Base-by-base conservation (phyloP, 768 basidiomycete genomes). In the Calocera cornea region DNA sequence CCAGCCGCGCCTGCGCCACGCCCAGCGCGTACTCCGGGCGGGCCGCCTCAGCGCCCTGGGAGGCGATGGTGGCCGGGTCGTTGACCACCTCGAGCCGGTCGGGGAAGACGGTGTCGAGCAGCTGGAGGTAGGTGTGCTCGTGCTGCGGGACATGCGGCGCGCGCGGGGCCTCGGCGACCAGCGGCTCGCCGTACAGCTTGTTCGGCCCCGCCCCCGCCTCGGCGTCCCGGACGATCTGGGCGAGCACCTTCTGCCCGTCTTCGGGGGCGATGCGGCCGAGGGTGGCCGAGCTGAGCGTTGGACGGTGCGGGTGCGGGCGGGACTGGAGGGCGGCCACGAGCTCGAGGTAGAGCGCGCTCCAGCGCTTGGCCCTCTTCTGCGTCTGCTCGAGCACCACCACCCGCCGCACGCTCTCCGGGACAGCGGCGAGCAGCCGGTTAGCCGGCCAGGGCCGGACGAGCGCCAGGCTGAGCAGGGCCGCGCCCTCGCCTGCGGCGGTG, bases 1-100 rank as follows among this genome's bases (percentile, higher is more conserved):
- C 89, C 63, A 91, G 74, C 71, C 92, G 85, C 1, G 89, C 91
- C 41, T 91, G 86, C 60, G 94, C 86, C 50, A 93, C 88, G 14
- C 97, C 95, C 38, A 98, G 83, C 0, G 97, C 95, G 74, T 88
- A 97, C 75, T 97, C 92, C 1, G 95, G 97, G n/a, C 83, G 88
- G 11, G 94, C 95, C 19, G 92, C 91, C 50, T 86, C 76, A 50
- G 83, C 78, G 12, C 92, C 93, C 68, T 89, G 83, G 16, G 86
- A 76, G 11, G 83, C 74, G 64, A 92, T 85, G 19, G 89, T 81
- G 47, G 83, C 79, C 0, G 92, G 94, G 1, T 88, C 86, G 77
- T 99, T 98, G 72, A 87, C 81, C 68, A 99, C 82, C 69, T 94
- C 87, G 0, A 98, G 79, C 1, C 90, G 84, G 8, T 87, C 84